Conservation (phyloP, 1,284 basidiomycete species). For the Singerocomus inundabilis region DNA sequence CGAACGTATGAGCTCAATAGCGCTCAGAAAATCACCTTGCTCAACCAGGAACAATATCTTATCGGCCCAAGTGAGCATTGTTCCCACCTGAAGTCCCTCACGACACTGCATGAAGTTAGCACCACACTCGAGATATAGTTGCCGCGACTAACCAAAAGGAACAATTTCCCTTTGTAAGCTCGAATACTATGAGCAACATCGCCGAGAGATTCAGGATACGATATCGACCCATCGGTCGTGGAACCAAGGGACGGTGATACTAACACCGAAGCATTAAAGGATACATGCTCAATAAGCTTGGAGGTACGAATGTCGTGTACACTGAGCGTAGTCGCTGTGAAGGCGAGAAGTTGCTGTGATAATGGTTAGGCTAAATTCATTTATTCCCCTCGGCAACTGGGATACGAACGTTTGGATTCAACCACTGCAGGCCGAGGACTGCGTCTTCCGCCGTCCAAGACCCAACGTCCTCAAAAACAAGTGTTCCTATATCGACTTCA, state of each 20-base stretch:
- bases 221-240: conserved; percentile 45
- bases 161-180: conserved; percentile 88
- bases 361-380: conserved; percentile 10
- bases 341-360: conserved; percentile 57
- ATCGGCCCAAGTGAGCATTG: conserved; percentile 94
- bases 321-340: conserved; percentile 59
- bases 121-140: not conserved
- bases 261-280: conserved; percentile 55
- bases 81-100: conserved; percentile 78
- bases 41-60: conserved; percentile 84
- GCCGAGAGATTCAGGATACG: conserved; percentile 49
- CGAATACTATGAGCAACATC: conserved; percentile 74
- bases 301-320: conserved; percentile 67
- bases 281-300: conserved; percentile 55
- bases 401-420: conserved; percentile 71
- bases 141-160: conserved; percentile 69
- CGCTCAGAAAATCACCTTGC: conserved; percentile 84
- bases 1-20: conserved; percentile 82
- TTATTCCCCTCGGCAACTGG: conserved; percentile 18
- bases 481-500: conserved; percentile 59
- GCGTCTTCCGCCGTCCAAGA: conserved; percentile 56
- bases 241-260: conserved; percentile 52
- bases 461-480: conserved; percentile 57
- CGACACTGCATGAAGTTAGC: conserved; percentile 46
- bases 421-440: conserved; percentile 70